Conservation (phyloP, 2,329 filamentous ascomycete genomes). For the Apiospora pterosperma region DNA sequence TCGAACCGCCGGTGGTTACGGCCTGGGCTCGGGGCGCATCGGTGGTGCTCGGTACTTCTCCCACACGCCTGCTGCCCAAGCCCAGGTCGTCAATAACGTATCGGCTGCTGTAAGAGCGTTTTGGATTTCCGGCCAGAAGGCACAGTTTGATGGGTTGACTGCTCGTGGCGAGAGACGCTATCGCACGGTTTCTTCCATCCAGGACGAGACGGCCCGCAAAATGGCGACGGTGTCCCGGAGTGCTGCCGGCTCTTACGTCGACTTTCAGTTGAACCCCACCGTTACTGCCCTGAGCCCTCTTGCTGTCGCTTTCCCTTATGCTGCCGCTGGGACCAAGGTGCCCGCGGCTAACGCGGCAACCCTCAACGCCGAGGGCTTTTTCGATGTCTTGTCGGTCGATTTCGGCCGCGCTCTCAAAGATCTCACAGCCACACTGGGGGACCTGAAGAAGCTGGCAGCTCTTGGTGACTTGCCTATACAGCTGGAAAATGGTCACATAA, state of each 20-base stretch:
- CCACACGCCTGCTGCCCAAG: conserved; percentile 77
- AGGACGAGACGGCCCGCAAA: conserved; percentile 69
- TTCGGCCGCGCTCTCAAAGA: conserved; percentile 86
- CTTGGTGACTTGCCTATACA: conserved; percentile 82
- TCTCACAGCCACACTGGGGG: conserved; percentile 72
- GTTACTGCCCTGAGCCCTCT: conserved; percentile 83
- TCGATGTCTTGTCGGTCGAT: conserved; percentile 82
- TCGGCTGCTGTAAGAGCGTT: conserved; percentile 90
- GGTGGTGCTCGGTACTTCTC: conserved; percentile 85
- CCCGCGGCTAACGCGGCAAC: conserved; percentile 48
- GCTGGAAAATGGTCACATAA: conserved; percentile 61
- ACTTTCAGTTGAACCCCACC: conserved; percentile 85
- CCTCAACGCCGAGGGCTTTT: conserved; percentile 77
- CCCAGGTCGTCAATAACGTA: conserved; percentile 93
- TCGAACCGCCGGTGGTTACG: conserved; percentile 87
- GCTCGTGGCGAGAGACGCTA: conserved; percentile 74
- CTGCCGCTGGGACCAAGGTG: conserved; percentile 37
- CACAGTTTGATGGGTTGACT: conserved; percentile 77
- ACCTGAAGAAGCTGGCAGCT: conserved; percentile 72
- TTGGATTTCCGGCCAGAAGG: conserved; percentile 84
- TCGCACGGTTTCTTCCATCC: conserved; percentile 69
- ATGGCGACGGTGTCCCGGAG: conserved; percentile 56
- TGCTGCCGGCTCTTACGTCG: conserved; percentile 75
- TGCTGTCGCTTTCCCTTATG: conserved; percentile 49
- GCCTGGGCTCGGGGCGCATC: conserved; percentile 63